Evolutionary conservation across 139 green algal genomes (phyloP).

Genomic region (Pseudopediastrum boryanum): DNA sequence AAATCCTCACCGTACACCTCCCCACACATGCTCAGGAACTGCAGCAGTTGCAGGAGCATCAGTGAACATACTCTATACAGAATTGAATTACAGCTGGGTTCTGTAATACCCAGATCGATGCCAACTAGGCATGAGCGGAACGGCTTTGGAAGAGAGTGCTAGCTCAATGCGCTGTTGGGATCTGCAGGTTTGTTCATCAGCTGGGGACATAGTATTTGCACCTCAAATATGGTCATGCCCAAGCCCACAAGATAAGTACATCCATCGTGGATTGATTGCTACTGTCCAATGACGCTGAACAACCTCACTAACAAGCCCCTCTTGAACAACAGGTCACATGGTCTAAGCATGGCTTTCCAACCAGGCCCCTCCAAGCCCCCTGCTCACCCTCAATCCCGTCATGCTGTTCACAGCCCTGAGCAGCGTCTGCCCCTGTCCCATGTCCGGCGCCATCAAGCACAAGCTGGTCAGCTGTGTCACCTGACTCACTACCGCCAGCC

Average conservation of each 20-base stretch:
- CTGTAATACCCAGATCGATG: not conserved
- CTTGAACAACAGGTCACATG: not conserved
- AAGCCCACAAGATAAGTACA: not conserved
- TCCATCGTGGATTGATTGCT: not conserved
- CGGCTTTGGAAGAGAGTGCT: no score
- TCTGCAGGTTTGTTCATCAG: no score
- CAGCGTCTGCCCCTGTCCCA: not conserved
- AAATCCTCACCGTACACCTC: not conserved
- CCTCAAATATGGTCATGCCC: not conserved
- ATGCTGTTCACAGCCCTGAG: conserved; percentile 9
- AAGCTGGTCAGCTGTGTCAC: conserved; percentile 38
- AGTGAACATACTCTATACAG: not conserved
- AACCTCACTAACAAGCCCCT: not conserved
- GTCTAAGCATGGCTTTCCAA: not conserved
- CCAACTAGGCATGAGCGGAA: not conserved
- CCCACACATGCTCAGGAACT: conserved; percentile 25
- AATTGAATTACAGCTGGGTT: not conserved
- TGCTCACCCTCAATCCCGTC: conserved; percentile 15
- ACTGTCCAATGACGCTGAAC: not conserved
- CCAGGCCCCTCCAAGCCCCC: not conserved
- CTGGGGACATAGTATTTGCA: no score
- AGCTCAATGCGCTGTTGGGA: no score
- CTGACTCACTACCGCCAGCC: conserved; percentile 3
- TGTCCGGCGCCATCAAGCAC: not conserved
- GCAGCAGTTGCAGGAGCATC: not conserved